Conservation (phyloP, 805 yeast species). For the Candida oleophila region DNA sequence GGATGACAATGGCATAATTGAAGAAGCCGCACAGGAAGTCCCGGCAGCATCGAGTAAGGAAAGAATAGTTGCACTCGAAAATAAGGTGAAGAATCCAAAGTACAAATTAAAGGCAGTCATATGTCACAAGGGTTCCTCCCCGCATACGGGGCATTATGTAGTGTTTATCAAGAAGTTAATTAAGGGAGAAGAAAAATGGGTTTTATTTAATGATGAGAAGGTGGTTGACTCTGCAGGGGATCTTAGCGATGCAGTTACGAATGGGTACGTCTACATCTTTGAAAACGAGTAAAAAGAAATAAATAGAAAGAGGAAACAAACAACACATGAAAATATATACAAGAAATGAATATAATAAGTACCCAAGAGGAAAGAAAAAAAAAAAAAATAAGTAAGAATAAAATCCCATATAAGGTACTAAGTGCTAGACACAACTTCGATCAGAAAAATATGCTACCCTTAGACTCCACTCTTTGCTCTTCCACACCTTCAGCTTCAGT, state of each 20-base stretch:
- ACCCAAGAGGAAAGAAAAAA: too few species aligned
- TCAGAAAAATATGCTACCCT: too few species aligned
- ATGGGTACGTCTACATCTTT: conserved; percentile 51
- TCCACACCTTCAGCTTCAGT: too few species aligned
- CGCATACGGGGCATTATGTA: conserved; percentile 92
- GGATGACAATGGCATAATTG: conserved; percentile 67
- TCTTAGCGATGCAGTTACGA: conserved; percentile 42
- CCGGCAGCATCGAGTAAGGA: conserved; percentile 14
- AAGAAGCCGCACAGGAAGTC: conserved; percentile 14
- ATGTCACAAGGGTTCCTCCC: conserved; percentile 87
- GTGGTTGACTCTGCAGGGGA: conserved; percentile 58
- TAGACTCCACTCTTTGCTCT: too few species aligned
- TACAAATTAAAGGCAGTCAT: conserved; percentile 64
- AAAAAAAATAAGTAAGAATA: too few species aligned
- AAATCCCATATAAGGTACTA: too few species aligned
- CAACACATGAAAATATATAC: too few species aligned
- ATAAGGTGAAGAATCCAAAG: conserved; percentile 19
- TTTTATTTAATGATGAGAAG: conserved; percentile 85
- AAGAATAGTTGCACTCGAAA: conserved; percentile 16
- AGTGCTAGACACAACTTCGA: too few species aligned
- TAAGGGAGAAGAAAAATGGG: conserved; percentile 54
- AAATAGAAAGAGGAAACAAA: too few species aligned
- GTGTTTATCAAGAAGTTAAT: conserved; percentile 56
- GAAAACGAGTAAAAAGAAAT: conserved; percentile 4
- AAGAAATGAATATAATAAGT: too few species aligned